These are phyloP conservation scores for Neodidymelliopsis sp. DNA, from an alignment of 2,329 filamentous ascomycete genomes.

Conservation along the genomic window DNA sequence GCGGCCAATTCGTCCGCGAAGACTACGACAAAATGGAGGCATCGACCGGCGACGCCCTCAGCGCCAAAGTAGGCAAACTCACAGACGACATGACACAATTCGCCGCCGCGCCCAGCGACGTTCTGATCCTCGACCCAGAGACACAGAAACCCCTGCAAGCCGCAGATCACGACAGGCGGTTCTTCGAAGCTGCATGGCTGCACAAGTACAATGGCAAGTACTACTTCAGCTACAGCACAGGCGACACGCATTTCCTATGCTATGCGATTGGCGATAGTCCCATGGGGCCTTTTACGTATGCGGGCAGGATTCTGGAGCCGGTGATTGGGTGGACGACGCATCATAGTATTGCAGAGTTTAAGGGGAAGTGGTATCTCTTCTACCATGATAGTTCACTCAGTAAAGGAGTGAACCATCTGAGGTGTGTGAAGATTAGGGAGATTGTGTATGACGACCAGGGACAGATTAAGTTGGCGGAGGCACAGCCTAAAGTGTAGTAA, in stretches of 20 bases:
- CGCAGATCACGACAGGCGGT: constrained; percentile 75
- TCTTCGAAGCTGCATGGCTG: constrained; percentile 84
- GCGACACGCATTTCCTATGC: constrained; percentile 76
- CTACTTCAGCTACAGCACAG: constrained; percentile 81
- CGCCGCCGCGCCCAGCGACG: constrained; percentile 61
- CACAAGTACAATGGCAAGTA: constrained; percentile 74
- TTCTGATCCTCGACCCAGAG: constrained; percentile 68
- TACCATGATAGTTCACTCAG: constrained; percentile 77
- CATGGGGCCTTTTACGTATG: constrained; percentile 75
- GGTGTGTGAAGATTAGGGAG: constrained; percentile 77
- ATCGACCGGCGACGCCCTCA: constrained; percentile 60
- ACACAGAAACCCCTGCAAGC: constrained; percentile 64
- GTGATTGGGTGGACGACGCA: constrained; percentile 84
- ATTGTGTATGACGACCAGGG: constrained; percentile 74
- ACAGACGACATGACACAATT: constrained; percentile 72
- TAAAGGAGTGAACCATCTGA: constrained; percentile 72
- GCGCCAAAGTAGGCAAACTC: constrained; percentile 71
- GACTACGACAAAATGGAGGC: constrained; percentile 40
- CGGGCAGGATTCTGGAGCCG: constrained; percentile 74
- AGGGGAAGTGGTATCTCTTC: constrained; percentile 76
- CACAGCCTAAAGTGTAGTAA: constrained; percentile 38
- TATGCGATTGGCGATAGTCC: constrained; percentile 73
- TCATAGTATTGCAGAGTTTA: constrained; percentile 78
- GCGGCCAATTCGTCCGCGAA: constrained; percentile 63
- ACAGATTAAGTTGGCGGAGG: constrained; percentile 58